Evolutionary conservation across 192 early-diverging fungal species (phyloP), one percentile per base, ranked within the genome.

Genomic region (Globomyces pollinis-pini): DNA sequence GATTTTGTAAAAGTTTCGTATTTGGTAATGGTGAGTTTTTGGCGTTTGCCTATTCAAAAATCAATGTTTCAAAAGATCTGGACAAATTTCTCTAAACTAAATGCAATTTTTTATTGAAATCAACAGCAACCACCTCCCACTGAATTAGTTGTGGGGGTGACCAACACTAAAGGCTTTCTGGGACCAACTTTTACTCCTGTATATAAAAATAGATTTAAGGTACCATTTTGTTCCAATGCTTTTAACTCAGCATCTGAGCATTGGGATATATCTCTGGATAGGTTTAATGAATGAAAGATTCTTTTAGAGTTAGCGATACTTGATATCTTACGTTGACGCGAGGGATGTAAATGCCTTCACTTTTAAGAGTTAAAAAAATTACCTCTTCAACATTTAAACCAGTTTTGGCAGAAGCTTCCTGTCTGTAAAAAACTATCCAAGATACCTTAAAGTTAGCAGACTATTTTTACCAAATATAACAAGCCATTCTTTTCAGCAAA

Each of bases 321-420:
- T 41, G 15, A 13, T 55, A 42, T 12, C 11, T 42, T 42, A 42
- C 11, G 35, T 36, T 36, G 13, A 36, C 35, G 5, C 13, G 35
- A 36, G 35, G 35, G 13, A 5, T 8, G 6, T 36, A 36, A 8
- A 36, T 5, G 6, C 35, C 35, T 13, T 36, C 35, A 36, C 5
- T 5, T 36, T 13, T 36, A 36, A 36, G 5, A 8, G 8, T 26
- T 7, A 11, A 9, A n/a, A 33, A 13, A 18, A 52, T n/a, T 29
- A 52, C 61, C 32, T 60, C 53, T 36, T 93, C 88, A 33, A 94
- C 91, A 49, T 93, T 91, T 42, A 77, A 83, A 21, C 89, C 86
- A 0, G 91, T 86, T 66, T 93, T 94, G 23, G 93, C 91, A 1
- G 86, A 88, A 0, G 93, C 92, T 62, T 96, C n/a, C n/a, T n/a